Evolutionary conservation across 2,329 filamentous ascomycete species (phyloP).

Genomic region (Aspergillus pseudoviridinutans): DNA sequence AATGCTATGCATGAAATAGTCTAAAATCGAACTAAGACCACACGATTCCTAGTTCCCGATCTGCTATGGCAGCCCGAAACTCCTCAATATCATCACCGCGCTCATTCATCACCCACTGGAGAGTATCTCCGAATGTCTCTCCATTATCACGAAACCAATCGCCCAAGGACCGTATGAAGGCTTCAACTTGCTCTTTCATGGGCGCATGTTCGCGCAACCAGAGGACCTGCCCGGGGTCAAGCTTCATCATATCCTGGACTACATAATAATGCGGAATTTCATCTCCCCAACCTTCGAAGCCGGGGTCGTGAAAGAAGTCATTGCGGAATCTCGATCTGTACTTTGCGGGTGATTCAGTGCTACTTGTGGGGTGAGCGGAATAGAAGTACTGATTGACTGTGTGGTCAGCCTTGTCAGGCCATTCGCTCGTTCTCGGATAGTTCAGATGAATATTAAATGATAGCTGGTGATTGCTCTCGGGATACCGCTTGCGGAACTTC

Average conservation of each 20-base stretch:
- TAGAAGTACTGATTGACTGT: constrained; percentile 20
- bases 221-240: constrained; percentile 57
- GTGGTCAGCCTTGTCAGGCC: constrained; percentile 8
- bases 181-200: constrained; percentile 55
- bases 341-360: constrained; percentile 26
- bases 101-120: constrained; percentile 54
- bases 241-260: constrained; percentile 61
- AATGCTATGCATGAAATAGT: background rate
- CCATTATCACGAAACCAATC: constrained; percentile 63
- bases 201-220: constrained; percentile 55
- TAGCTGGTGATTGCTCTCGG: constrained; percentile 47
- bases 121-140: constrained; percentile 58
- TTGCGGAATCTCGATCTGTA: constrained; percentile 47
- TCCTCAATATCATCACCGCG: constrained; percentile 50
- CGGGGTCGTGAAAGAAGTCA: constrained; percentile 49
- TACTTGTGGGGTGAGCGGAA: constrained; percentile 17
- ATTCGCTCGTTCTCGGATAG: constrained; percentile 33
- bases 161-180: constrained; percentile 49
- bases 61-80: constrained; percentile 26
- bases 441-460: constrained; percentile 53
- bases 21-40: constrained; percentile 8
- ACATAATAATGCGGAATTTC: constrained; percentile 62
- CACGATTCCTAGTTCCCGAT: constrained; percentile 31
- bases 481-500: constrained; percentile 55
- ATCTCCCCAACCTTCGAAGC: constrained; percentile 61